phyloP scores from a whole-genome alignment of 2,329 filamentous ascomycete species.

The Paracamarosporium sp. region DNA sequence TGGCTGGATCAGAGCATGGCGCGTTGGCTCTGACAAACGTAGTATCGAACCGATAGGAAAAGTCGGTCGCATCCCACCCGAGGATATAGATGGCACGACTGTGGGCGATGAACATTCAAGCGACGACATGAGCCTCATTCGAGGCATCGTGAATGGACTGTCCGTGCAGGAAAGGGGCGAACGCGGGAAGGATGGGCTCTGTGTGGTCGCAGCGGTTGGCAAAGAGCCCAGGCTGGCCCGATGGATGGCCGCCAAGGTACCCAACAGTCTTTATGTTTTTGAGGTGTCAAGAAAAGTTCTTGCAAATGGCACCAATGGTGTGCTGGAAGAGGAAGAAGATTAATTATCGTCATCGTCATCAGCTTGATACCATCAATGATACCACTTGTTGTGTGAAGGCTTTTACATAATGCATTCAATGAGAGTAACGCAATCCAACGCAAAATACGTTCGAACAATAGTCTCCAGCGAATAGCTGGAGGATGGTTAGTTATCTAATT shows the following conservation, averaged over 20 bases:
- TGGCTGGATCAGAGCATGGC: constrained; percentile 85
- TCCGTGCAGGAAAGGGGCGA: constrained; percentile 85
- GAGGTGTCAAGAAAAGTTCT: constrained; percentile 67
- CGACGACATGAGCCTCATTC: constrained; percentile 53
- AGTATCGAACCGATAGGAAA: constrained; percentile 72
- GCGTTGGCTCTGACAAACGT: constrained; percentile 77
- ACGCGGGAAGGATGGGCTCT: constrained; percentile 74
- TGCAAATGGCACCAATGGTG: constrained; percentile 22
- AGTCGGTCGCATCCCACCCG: constrained; percentile 56
- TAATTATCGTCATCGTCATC: constrained; percentile 3
- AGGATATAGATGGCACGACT: constrained; percentile 17
- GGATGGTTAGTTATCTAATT: too few species aligned
- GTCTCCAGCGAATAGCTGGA: too few species aligned
- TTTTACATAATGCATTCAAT: background rate
- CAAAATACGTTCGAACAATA: too few species aligned
- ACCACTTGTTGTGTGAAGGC: background rate
- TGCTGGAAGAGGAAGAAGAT: constrained; percentile 14
- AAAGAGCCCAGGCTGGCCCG: constrained; percentile 85
- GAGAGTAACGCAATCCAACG: too few species aligned
- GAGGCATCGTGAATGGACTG: constrained; percentile 87
- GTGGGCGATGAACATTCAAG: constrained; percentile 15
- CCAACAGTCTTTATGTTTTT: constrained; percentile 87
- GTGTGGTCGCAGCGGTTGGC: constrained; percentile 83
- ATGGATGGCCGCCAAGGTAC: constrained; percentile 73
- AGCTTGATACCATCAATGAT: constrained; percentile 14